Conservation (phyloP, 2,329 filamentous ascomycete species). For the Lachnellula arida region DNA sequence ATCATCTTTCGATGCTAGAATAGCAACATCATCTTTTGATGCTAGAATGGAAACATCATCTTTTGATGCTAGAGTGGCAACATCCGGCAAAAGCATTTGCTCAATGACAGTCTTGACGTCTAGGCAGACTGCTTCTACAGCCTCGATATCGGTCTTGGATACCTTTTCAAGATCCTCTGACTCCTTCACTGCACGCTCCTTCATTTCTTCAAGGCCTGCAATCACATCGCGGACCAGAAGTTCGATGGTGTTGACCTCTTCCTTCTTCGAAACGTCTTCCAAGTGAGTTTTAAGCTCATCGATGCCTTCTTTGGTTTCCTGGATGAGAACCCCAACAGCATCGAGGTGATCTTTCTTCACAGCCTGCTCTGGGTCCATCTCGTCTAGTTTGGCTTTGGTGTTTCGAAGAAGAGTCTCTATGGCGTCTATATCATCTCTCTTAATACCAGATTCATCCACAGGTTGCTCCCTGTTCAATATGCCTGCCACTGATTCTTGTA, state of each 20-base stretch:
- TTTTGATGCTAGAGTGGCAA: constrained; percentile 68
- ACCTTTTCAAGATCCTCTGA: constrained; percentile 51
- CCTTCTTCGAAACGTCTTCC: constrained; percentile 67
- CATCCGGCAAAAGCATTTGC: constrained; percentile 65
- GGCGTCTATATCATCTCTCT: constrained; percentile 80
- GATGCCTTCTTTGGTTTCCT: constrained; percentile 71
- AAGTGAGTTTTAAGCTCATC: constrained; percentile 61
- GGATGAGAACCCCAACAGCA: constrained; percentile 49
- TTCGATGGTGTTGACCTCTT: constrained; percentile 74
- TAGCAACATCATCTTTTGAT: constrained; percentile 69
- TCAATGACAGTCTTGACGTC: constrained; percentile 79
- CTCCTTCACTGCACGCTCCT: constrained; percentile 40
- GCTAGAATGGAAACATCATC: constrained; percentile 64
- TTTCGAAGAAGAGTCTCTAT: constrained; percentile 89
- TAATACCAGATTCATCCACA: constrained; percentile 46
- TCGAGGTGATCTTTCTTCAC: constrained; percentile 64
- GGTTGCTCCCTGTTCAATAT: constrained; percentile 40
- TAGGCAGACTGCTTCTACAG: constrained; percentile 74
- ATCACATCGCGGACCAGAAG: constrained; percentile 75
- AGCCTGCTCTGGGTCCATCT: constrained; percentile 68
- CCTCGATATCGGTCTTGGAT: constrained; percentile 76
- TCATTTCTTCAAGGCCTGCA: constrained; percentile 69
- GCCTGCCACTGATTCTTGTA: constrained; percentile 56
- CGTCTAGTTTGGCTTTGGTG: constrained; percentile 82
- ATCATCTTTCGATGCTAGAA: constrained; percentile 71